Percentiles rank a stretch among this genome's conserved stretches.
Evolutionary conservation across 164 flowering plant genomes (phyloP).

Genomic region (grape (Vitis vinifera)): ASM3070453v1 NC_081815.1:2927001-2927500

Average conservation of each 20-base stretch:
- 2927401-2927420: no score
- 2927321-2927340: no score
- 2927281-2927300: not conserved
- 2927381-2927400: no score
- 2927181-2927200: constrained; percentile 52
- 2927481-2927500: no score
- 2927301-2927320: not conserved
- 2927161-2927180: constrained; percentile 61
- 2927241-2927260: constrained; percentile 66
- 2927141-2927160: constrained; percentile 65
- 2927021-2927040: not conserved
- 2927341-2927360: no score
- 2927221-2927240: constrained; percentile 67
- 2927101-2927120: constrained; percentile 80
- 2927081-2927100: not conserved
- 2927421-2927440: no score
- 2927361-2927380: no score
- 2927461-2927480: no score
- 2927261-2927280: not conserved
- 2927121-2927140: constrained; percentile 53
- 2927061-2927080: not conserved
- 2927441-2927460: no score
- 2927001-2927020: not conserved
- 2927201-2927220: constrained; percentile 57
- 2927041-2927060: not conserved